A percentile compares a stretch with the other conserved stretches of the same genome.
These are phyloP conservation scores for Astrocystis sublimbata DNA, from an alignment of 495 filamentous ascomycete genomes.

Conservation along the genomic window DNA sequence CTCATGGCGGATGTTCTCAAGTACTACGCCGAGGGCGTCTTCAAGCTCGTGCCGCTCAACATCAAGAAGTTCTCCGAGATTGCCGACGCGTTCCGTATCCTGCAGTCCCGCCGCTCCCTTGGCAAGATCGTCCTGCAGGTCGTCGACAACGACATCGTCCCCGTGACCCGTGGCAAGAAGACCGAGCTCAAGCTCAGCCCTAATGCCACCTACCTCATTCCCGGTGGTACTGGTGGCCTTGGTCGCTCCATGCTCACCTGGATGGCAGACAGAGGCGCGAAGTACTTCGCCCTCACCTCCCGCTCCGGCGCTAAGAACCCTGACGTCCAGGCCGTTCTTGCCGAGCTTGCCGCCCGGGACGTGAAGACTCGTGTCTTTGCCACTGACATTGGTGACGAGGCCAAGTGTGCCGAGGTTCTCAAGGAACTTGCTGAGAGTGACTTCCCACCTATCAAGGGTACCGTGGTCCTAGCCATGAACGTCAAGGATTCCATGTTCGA, in stretches of 20 bases:
- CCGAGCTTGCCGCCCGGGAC: slow-evolving; percentile 21
- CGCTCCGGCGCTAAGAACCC: slow-evolving; percentile 43
- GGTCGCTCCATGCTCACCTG: slow-evolving; percentile 52
- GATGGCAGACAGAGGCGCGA: slow-evolving; percentile 54
- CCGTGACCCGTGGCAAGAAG: slow-evolving; percentile 27
- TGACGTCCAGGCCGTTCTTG: slow-evolving; percentile 24
- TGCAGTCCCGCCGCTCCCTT: slow-evolving; percentile 51
- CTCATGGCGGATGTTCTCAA: slow-evolving; percentile 25
- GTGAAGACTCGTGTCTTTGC: slow-evolving; percentile 26
- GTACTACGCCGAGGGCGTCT: slow-evolving; percentile 25
- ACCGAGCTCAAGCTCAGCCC: slow-evolving; percentile 29
- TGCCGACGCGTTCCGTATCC: slow-evolving; percentile 49
- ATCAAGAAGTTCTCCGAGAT: slow-evolving; percentile 43
- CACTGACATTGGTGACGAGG: slow-evolving; percentile 38
- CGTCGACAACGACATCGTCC: slow-evolving; percentile 31
- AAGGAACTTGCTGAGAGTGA: slow-evolving; percentile 24
- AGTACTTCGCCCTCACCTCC: slow-evolving; percentile 52
- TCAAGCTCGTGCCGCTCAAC: slow-evolving; percentile 38
- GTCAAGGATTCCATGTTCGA: slow-evolving; percentile 50
- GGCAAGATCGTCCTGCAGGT: slow-evolving; percentile 55
- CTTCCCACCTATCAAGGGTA: slow-evolving; percentile 54
- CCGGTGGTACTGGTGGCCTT: slow-evolving; percentile 58
- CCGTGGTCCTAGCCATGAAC: slow-evolving; percentile 46
- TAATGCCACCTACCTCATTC: slow-evolving; percentile 52
- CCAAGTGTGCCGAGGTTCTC: slow-evolving; percentile 18